A percentile compares a stretch with the other conserved stretches of the same genome.
phyloP scores from a whole-genome alignment of 352 stramenopile genomes.

The Pythium insidiosum region DNA sequence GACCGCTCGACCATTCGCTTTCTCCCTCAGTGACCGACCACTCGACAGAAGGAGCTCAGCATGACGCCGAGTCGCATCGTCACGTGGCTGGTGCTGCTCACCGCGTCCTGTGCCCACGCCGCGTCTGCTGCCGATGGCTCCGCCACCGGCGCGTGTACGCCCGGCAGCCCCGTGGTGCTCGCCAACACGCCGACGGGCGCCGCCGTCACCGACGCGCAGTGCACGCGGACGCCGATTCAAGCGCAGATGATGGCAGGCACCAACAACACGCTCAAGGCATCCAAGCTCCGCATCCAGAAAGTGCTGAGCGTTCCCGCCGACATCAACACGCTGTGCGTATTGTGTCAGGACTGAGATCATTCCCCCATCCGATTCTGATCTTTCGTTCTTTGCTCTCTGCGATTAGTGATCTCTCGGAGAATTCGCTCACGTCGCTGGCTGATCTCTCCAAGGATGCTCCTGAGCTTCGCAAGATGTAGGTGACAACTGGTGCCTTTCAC shows the following conservation, averaged over 20 bases:
- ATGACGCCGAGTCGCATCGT: too few relatives aligned
- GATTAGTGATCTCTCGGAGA: not conserved
- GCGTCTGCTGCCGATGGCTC: not conserved
- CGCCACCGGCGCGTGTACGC: conserved; percentile 1
- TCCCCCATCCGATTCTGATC: not conserved
- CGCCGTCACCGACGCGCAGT: conserved; percentile 27
- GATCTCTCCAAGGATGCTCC: conserved; percentile 1
- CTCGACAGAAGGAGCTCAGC: too few relatives aligned
- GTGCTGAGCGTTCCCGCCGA: conserved; percentile 41
- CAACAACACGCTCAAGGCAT: conserved; percentile 27
- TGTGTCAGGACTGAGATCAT: not conserved
- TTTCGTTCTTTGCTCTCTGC: not conserved
- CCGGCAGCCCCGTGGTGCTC: conserved; percentile 9
- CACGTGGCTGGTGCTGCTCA: too few relatives aligned
- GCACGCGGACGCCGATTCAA: conserved; percentile 19
- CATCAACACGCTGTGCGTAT: conserved; percentile 13
- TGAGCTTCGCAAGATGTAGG: conserved; percentile 22
- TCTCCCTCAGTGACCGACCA: too few relatives aligned
- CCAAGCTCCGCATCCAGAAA: conserved; percentile 30
- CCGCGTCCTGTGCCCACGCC: too few relatives aligned
- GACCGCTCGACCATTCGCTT: too few relatives aligned
- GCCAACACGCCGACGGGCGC: conserved; percentile 15
- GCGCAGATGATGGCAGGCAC: conserved; percentile 14
- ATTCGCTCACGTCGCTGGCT: not conserved
- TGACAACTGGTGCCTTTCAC: conserved; percentile 1